Conservation (phyloP, 1,284 basidiomycete species). For the Cryptococcus amylolentus region DNA sequence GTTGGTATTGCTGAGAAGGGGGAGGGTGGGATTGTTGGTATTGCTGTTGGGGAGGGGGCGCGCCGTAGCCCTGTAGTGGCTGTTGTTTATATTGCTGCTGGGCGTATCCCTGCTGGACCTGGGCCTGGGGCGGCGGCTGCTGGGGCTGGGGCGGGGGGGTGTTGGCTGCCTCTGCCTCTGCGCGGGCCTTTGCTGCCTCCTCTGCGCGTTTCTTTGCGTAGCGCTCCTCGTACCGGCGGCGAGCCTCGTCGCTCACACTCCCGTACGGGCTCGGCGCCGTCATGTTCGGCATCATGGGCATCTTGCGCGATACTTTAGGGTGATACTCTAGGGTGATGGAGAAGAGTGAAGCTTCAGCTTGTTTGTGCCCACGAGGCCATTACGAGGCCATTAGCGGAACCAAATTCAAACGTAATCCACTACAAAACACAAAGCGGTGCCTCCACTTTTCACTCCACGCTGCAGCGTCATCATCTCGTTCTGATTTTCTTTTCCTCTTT, state of each 20-base stretch:
- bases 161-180: constrained; percentile 9
- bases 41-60: constrained; percentile 11
- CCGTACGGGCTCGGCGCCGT: constrained; percentile 39
- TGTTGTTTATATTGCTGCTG: constrained; percentile 10
- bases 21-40: constrained; percentile 14
- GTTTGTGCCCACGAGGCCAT: too few relatives aligned
- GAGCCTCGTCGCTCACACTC: constrained; percentile 42
- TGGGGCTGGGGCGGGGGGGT: background rate
- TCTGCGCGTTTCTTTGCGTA: constrained; percentile 42
- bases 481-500: too few relatives aligned
- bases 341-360: too few relatives aligned
- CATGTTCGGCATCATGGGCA: constrained; percentile 20
- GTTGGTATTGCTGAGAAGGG: constrained; percentile 4
- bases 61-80: constrained; percentile 6
- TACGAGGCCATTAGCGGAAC: too few relatives aligned
- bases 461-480: too few relatives aligned
- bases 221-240: constrained; percentile 45
- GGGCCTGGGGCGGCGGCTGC: constrained; percentile 3
- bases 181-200: constrained; percentile 29
- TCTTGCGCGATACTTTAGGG: too few relatives aligned
- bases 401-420: too few relatives aligned
- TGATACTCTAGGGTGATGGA: too few relatives aligned
- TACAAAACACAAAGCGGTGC: too few relatives aligned
- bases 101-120: background rate
- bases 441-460: too few relatives aligned